Evolutionary conservation across 176 grass and related monocot genomes (phyloP).

Genomic region (Tillandsia fasciculata): DNA sequence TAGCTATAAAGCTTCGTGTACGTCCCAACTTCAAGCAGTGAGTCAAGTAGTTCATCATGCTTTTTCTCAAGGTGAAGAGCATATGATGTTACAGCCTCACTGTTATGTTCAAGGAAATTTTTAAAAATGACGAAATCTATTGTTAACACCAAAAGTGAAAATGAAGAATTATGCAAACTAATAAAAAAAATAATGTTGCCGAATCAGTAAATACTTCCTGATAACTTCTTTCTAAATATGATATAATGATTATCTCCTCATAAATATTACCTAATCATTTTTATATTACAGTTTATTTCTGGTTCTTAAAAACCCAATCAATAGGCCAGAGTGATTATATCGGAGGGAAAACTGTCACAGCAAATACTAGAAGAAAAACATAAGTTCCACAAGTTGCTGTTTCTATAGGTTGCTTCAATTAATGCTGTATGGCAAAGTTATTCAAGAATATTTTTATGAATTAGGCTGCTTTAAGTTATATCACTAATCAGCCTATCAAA

Average conservation of each 20-base stretch:
- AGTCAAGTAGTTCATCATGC: slow-evolving; percentile 80
- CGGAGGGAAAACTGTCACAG: not conserved
- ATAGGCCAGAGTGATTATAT: not conserved
- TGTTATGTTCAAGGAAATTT: slow-evolving; percentile 21
- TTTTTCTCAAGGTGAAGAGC: slow-evolving; percentile 66
- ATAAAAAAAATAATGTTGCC: not conserved
- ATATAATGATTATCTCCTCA: not conserved
- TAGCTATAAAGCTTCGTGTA: slow-evolving; percentile 92
- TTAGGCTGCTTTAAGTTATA: not conserved
- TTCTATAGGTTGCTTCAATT: not conserved
- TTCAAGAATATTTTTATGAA: not conserved
- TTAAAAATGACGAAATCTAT: not conserved
- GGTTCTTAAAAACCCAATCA: not conserved
- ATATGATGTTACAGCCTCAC: slow-evolving; percentile 77
- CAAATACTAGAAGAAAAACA: not conserved
- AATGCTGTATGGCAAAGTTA: not conserved
- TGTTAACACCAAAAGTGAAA: slow-evolving; percentile 8
- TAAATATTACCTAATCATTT: not conserved
- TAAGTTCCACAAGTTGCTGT: not conserved
- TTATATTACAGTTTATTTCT: not conserved
- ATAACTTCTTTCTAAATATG: not conserved
- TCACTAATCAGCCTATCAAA: not conserved
- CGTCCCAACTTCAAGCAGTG: slow-evolving; percentile 76
- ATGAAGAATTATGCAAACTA: not conserved
- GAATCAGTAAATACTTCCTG: not conserved